Evolutionary conservation across 192 early-diverging fungal species (phyloP), one percentile per base, ranked within the genome.

Genomic region (Backusella psychrophila): DNA sequence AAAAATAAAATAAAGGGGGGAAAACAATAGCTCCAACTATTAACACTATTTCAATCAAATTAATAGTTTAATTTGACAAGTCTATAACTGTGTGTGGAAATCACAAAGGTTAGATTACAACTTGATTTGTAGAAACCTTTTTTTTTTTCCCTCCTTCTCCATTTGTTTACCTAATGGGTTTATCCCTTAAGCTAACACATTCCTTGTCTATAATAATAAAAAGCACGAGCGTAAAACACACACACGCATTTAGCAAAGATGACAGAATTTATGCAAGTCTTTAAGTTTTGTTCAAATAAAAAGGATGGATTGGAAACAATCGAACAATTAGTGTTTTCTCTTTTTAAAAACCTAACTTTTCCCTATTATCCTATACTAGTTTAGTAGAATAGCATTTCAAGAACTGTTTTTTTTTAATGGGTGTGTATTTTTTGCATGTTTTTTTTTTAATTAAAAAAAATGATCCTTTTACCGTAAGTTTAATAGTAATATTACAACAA

Each of bases 191-290:
- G 19, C 35, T 35, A 67, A 67, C 68, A 69, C 68, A 69, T 69
- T 69, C 68, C 68, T 69, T 35, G 68, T 35, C 17, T 39, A 69
- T 69, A 69, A 63, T 14, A 26, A 63, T 69, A 36, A 69, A 38
- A 69, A 69, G 68, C 68, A 69, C 68, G 68, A 69, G 68, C 68
- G 68, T 49, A 49, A 49, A 49, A 49, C 68, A 69, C 19, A 69
- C 39, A 23, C 21, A 8, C 33, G 33, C 33, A 26, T 12, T 31
- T 63, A 29, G 56, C 26, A 11, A 29, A 29, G 26, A 29, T 63
- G 56, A 63, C 56, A 63, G 21, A 63, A 63, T 63, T 63, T 63
- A 63, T 63, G 56, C 56, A 29, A 63, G 56, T 29, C 21, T 29
- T 63, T 14, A 63, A 63, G 11, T 29, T 63, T 29, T 63, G 56